Evolutionary conservation across 495 filamentous ascomycete species (phyloP).

Genomic region (Aspergillus funiculosus): DNA sequence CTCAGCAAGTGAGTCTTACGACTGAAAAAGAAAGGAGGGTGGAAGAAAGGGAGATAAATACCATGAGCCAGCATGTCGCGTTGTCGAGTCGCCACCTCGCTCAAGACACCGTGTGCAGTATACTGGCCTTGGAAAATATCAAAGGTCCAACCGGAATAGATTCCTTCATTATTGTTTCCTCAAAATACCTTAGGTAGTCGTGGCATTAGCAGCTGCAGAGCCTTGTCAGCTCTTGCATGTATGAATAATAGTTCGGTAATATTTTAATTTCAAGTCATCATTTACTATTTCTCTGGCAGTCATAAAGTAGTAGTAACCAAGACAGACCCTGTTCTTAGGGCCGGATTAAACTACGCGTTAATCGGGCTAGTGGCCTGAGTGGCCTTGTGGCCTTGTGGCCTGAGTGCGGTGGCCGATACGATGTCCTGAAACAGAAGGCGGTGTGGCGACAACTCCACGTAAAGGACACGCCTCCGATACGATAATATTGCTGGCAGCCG

Average conservation of each 20-base stretch:
- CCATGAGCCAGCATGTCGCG: not conserved
- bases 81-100: not conserved
- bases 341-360: too few relatives aligned
- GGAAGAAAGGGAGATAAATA: not conserved
- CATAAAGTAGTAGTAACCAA: not conserved
- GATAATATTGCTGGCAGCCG: conserved; percentile 15
- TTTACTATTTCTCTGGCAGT: not conserved
- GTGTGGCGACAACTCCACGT: conserved; percentile 16
- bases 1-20: not conserved
- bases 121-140: not conserved
- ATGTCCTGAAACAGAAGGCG: conserved; percentile 21
- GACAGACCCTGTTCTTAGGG: conserved; percentile 5
- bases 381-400: conserved; percentile 4
- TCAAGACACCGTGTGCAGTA: too few relatives aligned
- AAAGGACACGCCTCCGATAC: conserved; percentile 28
- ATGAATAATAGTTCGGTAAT: not conserved
- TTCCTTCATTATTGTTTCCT: not conserved
- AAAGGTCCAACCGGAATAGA: conserved; percentile 2
- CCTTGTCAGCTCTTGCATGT: too few relatives aligned
- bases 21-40: not conserved
- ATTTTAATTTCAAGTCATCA: not conserved
- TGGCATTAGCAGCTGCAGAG: not conserved
- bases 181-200: too few relatives aligned
- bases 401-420: too few relatives aligned
- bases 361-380: too few relatives aligned